Evolutionary conservation across 306 rosid species (phyloP).

Genomic region (Cucurbita moschata): DNA sequence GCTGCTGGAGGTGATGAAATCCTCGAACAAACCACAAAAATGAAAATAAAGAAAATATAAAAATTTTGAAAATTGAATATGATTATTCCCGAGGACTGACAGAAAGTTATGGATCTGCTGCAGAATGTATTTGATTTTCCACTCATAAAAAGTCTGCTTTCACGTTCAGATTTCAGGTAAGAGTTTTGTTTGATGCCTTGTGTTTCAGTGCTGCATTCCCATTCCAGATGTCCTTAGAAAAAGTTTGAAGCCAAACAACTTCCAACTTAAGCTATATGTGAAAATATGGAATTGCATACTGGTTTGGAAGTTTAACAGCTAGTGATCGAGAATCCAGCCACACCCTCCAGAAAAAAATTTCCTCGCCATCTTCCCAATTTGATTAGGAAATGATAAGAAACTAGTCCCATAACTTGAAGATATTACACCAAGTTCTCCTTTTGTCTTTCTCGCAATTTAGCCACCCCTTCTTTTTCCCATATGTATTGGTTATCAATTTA

Average conservation of each 20-base stretch:
- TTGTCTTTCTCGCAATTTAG: not conserved
- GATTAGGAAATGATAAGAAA: not conserved
- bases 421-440: not conserved
- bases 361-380: not conserved
- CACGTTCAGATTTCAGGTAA: conserved; percentile 74
- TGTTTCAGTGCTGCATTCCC: too few relatives aligned
- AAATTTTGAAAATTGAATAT: conserved; percentile 4
- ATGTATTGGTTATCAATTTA: not conserved
- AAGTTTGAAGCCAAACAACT: too few relatives aligned
- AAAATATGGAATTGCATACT: not conserved
- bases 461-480: not conserved
- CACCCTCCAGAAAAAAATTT: too few relatives aligned
- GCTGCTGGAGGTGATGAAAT: conserved; percentile 55
- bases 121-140: conserved; percentile 81
- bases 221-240: too few relatives aligned
- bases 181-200: not conserved
- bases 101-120: conserved; percentile 21
- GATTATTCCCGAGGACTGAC: conserved; percentile 12
- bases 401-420: not conserved
- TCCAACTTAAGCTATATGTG: not conserved
- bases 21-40: not conserved
- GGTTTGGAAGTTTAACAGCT: not conserved
- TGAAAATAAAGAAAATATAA: conserved; percentile 4
- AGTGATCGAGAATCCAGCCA: not conserved
- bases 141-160: conserved; percentile 62